Base-by-base conservation (phyloP, 306 rosid genomes). In the Vigna hirtella region DNA sequence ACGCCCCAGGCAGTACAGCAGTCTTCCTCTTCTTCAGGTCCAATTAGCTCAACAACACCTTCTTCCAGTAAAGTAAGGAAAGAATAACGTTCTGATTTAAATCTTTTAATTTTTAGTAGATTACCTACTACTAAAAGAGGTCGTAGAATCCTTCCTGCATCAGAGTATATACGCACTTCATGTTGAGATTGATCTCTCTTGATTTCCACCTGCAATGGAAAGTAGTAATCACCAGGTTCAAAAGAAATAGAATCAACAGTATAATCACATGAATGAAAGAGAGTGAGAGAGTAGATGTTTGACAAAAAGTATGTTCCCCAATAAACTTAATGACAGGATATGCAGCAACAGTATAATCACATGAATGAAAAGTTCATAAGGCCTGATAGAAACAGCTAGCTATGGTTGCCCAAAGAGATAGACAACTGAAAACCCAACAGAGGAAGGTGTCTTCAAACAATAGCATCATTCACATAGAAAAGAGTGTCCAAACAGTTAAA, bases 21-120 rank as follows among this genome's bases (percentile, higher is more conserved):
- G 70, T 96, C 99, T 82, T 96, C 99, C 79, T 96, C 98, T 87
- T 96, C 99, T 84, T 96, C 99, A 9, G 96, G 83, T 68, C 99
- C 99, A 67, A 96, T 76, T 61, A 96, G 86, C 80, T 93, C 99
- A 62, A 96, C 77, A 42, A 93, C 85, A 59, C 99, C 99, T 73
- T 78, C 84, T 45, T 96, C 84, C 45, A 96, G 78, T 64, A 93
- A 89, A 74, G 87, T 80, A 66, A 61, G 85, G 81, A 96, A 93
- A 17, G 93, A 66, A 66, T 70, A 66, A 49, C 77, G 82, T 38
- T 78, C 90, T 28, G 84, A 88, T 70, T 93, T 93, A 43, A 77
- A 74, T 52, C 78, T 82, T 76, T 86, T 86, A 22, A 87, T 74
- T 91, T 85, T 93, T 26, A 65, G 81, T 72, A 96, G 84, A 82